phyloP scores from a whole-genome alignment of 2,329 filamentous ascomycete genomes.

The Zymoseptoria brevis region DNA sequence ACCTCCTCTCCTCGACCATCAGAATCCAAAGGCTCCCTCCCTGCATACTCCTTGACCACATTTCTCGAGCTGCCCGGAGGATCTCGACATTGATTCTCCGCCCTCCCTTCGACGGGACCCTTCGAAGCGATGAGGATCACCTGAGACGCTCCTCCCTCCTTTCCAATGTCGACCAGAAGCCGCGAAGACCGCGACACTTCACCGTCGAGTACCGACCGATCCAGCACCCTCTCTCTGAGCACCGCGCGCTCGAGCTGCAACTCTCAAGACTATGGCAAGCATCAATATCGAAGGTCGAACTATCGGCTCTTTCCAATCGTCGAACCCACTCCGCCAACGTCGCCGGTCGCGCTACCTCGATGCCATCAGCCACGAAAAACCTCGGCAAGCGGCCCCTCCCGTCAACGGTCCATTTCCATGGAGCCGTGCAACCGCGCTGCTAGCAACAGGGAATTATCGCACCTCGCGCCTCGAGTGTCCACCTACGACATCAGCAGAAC shows the following conservation, averaged over 20 bases:
- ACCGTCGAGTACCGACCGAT: slow-evolving; percentile 2
- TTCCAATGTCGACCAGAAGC: background rate
- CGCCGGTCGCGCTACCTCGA: slow-evolving; percentile 13
- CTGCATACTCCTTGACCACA: too few species aligned
- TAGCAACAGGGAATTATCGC: background rate
- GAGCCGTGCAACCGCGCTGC: slow-evolving; percentile 7
- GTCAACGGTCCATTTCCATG: slow-evolving; percentile 20
- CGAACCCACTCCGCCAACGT: slow-evolving; percentile 21
- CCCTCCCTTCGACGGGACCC: background rate
- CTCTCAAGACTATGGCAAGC: slow-evolving; percentile 6
- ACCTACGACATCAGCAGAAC: slow-evolving; percentile 4
- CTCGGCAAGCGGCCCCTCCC: slow-evolving; percentile 11
- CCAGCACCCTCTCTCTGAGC: slow-evolving; percentile 8
- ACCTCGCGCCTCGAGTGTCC: background rate
- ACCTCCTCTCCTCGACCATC: background rate
- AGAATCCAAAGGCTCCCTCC: background rate
- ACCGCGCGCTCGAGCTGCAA: background rate
- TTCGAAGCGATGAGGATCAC: background rate
- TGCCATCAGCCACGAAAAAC: slow-evolving; percentile 2
- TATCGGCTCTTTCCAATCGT: slow-evolving; percentile 25
- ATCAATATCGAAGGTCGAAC: slow-evolving; percentile 7
- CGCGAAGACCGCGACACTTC: background rate
- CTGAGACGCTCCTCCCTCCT: background rate
- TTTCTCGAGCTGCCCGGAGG: too few species aligned
- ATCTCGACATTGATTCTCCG: background rate